Percentiles rank a stretch among this genome's conserved stretches.
These are phyloP conservation scores for Neocucurbitaria cava DNA, from an alignment of 2,329 filamentous ascomycete species.

Conservation along the genomic window DNA sequence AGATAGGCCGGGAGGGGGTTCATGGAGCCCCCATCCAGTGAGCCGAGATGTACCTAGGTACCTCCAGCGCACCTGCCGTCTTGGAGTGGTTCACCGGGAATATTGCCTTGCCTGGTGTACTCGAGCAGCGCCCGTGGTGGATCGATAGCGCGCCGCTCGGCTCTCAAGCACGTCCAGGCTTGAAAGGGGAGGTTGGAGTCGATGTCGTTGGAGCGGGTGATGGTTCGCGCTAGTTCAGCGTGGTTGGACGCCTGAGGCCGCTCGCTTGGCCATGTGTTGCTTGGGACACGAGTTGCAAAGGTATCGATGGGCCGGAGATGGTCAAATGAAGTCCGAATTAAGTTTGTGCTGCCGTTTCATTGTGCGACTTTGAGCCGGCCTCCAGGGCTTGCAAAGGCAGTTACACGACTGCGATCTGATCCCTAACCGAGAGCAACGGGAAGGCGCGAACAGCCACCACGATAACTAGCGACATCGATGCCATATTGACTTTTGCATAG, in stretches of 20 bases:
- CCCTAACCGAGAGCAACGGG: slow-evolving; percentile 5
- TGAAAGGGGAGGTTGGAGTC: slow-evolving; percentile 23
- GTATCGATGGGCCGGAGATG: background rate
- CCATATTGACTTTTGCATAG: slow-evolving; percentile 43
- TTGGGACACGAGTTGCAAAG: slow-evolving; percentile 1
- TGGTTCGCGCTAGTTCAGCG: slow-evolving; percentile 46
- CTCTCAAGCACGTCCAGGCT: slow-evolving; percentile 14
- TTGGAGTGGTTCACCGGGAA: slow-evolving; percentile 26
- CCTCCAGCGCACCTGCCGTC: slow-evolving; percentile 34
- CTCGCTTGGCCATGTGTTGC: slow-evolving; percentile 7
- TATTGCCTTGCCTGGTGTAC: slow-evolving; percentile 16
- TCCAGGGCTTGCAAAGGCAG: slow-evolving; percentile 1
- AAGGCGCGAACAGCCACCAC: slow-evolving; percentile 8
- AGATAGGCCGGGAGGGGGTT: slow-evolving; percentile 25
- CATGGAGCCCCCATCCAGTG: slow-evolving; percentile 20
- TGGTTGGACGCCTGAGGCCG: slow-evolving; percentile 25
- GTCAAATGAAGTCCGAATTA: slow-evolving; percentile 23
- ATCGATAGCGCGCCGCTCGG: slow-evolving; percentile 27
- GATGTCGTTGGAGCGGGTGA: slow-evolving; percentile 31
- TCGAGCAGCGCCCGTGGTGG: slow-evolving; percentile 18
- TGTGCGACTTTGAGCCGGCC: slow-evolving; percentile 11
- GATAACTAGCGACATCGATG: slow-evolving; percentile 14
- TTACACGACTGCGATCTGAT: slow-evolving; percentile 4
- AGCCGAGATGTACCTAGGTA: slow-evolving; percentile 29
- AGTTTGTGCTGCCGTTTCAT: slow-evolving; percentile 18